Evolutionary conservation across 352 stramenopile species (phyloP).

Genomic region (Pythium apleroticum): DNA sequence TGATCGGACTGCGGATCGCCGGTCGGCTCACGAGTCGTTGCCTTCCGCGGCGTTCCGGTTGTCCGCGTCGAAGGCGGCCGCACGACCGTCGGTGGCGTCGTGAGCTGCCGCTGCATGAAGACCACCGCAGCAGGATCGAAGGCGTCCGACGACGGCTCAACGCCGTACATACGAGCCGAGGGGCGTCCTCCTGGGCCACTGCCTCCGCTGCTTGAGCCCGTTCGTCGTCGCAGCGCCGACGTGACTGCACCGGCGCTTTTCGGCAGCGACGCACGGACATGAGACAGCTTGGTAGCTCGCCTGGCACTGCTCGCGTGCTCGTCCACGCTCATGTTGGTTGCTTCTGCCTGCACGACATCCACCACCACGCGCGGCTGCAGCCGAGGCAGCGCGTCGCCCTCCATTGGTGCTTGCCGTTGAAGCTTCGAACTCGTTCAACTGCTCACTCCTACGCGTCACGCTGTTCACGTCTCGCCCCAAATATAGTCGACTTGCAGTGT

Average conservation of each 20-base stretch:
- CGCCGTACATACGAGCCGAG: too few relatives aligned
- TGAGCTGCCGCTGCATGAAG: neutral
- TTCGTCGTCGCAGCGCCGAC: slow-evolving; percentile 16
- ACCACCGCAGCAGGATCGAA: neutral
- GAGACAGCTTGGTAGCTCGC: neutral
- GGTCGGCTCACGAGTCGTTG: neutral
- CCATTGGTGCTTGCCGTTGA: slow-evolving; percentile 3
- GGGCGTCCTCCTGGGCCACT: neutral
- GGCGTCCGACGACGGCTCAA: neutral
- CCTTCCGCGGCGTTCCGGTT: slow-evolving; percentile 7
- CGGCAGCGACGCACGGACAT: slow-evolving; percentile 9
- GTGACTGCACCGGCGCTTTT: slow-evolving; percentile 31
- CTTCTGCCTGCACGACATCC: neutral
- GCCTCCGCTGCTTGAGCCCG: neutral
- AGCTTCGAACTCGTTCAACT: neutral
- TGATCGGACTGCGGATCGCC: slow-evolving; percentile 7
- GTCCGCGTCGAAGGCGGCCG: neutral
- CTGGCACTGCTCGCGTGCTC: neutral
- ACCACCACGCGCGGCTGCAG: neutral
- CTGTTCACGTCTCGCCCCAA: neutral
- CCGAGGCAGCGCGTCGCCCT: slow-evolving; percentile 13
- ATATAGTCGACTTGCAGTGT: neutral
- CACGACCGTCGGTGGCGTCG: neutral
- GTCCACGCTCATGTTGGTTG: too few relatives aligned
- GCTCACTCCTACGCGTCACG: neutral